These are phyloP conservation scores for Acanthamoeba culbertsoni DNA, from an alignment of 208 protist genomes.

Conservation along the genomic window DNA sequence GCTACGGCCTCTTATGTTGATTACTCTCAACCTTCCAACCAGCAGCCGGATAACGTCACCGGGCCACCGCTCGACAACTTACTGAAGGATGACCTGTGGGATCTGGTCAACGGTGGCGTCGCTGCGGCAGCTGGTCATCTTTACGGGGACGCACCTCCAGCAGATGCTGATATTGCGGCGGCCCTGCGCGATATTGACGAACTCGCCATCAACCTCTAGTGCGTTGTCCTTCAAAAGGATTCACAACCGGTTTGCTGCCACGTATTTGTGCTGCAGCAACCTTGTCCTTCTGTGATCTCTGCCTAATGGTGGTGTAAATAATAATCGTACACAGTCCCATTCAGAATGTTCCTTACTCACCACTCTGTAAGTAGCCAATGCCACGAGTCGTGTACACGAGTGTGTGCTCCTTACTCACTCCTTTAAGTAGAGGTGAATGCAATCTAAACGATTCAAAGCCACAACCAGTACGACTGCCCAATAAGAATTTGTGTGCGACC, in stretches of 20 bases:
- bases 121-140: not conserved
- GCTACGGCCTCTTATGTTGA: not conserved
- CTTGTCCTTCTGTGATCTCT: too few species aligned
- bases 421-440: too few species aligned
- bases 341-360: too few species aligned
- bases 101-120: conserved; percentile 3
- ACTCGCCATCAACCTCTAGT: conserved; percentile 26
- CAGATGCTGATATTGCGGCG: conserved; percentile 1
- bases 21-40: not conserved
- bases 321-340: too few species aligned
- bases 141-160: not conserved
- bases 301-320: too few species aligned
- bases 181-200: conserved; percentile 33
- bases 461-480: too few species aligned
- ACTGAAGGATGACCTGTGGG: conserved; percentile 13
- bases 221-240: not conserved
- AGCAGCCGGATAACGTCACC: not conserved
- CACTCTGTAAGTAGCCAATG: too few species aligned
- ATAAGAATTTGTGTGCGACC: too few species aligned
- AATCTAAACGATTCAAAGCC: too few species aligned
- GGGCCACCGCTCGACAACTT: conserved; percentile 3
- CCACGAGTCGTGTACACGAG: too few species aligned
- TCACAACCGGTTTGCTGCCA: not conserved
- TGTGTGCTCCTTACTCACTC: too few species aligned
- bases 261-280: not conserved